A percentile compares a stretch with the other conserved stretches of the same genome.
Conservation (phyloP, 805 yeast species). For the Hanseniaspora valbyensis region DNA sequence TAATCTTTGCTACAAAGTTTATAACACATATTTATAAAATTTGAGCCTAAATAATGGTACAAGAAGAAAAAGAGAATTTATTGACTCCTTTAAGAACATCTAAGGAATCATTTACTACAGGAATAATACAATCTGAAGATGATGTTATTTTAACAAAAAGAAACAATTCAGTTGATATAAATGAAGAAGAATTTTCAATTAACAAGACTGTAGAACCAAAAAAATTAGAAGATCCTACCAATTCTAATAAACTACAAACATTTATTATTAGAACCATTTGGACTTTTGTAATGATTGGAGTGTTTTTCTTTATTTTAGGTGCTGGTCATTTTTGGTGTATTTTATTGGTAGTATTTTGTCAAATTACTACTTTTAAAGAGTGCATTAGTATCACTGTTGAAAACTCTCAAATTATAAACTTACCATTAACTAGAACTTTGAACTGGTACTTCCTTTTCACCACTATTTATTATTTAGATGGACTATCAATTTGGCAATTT, state of each 20-base stretch:
- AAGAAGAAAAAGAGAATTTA: not conserved
- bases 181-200: not conserved
- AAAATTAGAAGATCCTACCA: constrained; percentile 13
- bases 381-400: constrained; percentile 73
- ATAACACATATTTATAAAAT: too few species aligned
- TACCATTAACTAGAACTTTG: constrained; percentile 71
- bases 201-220: constrained; percentile 16
- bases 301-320: constrained; percentile 57
- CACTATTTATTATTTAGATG: constrained; percentile 83
- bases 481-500: constrained; percentile 65
- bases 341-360: constrained; percentile 56
- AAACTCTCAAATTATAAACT: constrained; percentile 69
- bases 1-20: too few species aligned
- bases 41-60: not conserved
- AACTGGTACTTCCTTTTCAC: constrained; percentile 88
- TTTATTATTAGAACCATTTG: constrained; percentile 81
- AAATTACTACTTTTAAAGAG: constrained; percentile 78
- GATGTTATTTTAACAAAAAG: not conserved
- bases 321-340: constrained; percentile 82
- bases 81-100: constrained; percentile 13
- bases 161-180: not conserved
- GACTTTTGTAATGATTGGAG: constrained; percentile 83
- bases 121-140: not conserved
- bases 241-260: constrained; percentile 37
- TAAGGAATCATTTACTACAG: constrained; percentile 6